Evolutionary conservation across 495 filamentous ascomycete species (phyloP).

Genomic region (Aspergillus funiculosus): DNA sequence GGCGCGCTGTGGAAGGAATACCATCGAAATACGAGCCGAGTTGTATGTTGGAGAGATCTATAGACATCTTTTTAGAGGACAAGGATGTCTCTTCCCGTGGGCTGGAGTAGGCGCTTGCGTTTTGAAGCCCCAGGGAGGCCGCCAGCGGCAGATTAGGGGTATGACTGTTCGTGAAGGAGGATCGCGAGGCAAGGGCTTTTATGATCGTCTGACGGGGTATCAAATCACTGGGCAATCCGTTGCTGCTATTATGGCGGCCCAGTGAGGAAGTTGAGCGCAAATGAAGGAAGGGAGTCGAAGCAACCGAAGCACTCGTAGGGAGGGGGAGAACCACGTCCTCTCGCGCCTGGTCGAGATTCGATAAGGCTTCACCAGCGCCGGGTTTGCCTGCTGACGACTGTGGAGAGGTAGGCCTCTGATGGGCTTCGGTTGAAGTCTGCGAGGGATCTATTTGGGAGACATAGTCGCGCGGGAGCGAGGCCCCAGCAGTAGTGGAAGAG

Average conservation of each 20-base stretch:
- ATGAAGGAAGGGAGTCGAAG: constrained; percentile 33
- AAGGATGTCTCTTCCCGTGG: constrained; percentile 41
- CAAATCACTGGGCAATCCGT: constrained; percentile 60
- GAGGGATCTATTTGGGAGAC: constrained; percentile 38
- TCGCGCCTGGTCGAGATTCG: constrained; percentile 23
- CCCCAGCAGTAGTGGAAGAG: constrained; percentile 14
- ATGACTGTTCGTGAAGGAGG: constrained; percentile 50
- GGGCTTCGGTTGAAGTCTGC: constrained; percentile 32
- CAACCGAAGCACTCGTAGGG: no score
- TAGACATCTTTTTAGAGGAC: constrained; percentile 59
- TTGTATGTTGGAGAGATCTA: constrained; percentile 59
- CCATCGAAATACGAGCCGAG: constrained; percentile 36
- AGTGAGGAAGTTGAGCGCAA: constrained; percentile 39
- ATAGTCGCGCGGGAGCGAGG: constrained; percentile 43
- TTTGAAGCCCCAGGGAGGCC: constrained; percentile 45
- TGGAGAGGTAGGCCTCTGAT: constrained; percentile 21
- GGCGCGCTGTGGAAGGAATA: constrained; percentile 56
- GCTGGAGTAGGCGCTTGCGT: constrained; percentile 22
- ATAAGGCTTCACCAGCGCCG: constrained; percentile 12
- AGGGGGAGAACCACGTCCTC: constrained; percentile 29
- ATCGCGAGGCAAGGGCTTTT: constrained; percentile 75
- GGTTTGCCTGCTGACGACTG: constrained; percentile 8
- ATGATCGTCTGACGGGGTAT: constrained; percentile 81
- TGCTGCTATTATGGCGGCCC: constrained; percentile 53
- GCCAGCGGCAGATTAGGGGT: constrained; percentile 44